Evolutionary conservation across 768 basidiomycete species (phyloP).

Genomic region (Suillus weaverae): DNA sequence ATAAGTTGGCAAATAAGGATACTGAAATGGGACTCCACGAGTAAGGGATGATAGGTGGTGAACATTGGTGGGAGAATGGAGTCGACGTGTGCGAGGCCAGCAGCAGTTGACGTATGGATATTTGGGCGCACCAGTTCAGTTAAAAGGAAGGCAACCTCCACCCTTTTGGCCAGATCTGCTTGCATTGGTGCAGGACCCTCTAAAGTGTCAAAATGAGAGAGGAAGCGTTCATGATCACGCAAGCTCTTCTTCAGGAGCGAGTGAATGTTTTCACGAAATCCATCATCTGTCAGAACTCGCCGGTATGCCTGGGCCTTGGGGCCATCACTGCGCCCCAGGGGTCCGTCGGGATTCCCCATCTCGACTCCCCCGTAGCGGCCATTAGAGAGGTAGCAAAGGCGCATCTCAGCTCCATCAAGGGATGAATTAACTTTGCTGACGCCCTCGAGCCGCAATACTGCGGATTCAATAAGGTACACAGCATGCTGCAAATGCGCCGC

Average conservation of each 20-base stretch:
- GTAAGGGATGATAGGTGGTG: conserved; percentile 88
- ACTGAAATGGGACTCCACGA: conserved; percentile 85
- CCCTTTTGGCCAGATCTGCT: conserved; percentile 48
- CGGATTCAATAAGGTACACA: conserved; percentile 69
- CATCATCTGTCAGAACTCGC: conserved; percentile 49
- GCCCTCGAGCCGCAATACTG: conserved; percentile 69
- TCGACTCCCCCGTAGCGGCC: conserved; percentile 85
- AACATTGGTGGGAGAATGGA: conserved; percentile 52
- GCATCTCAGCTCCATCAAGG: conserved; percentile 71
- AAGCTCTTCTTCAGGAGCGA: conserved; percentile 69
- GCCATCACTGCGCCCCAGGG: conserved; percentile 59
- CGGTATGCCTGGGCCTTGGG: conserved; percentile 67
- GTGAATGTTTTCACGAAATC: conserved; percentile 60
- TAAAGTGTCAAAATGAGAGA: conserved; percentile 78
- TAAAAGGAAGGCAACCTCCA: conserved; percentile 67
- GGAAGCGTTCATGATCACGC: conserved; percentile 83
- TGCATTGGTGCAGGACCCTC: conserved; percentile 40
- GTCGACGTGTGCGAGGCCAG: conserved; percentile 40
- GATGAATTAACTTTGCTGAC: conserved; percentile 53
- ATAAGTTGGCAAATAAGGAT: conserved; percentile 74
- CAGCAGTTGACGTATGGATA: conserved; percentile 38
- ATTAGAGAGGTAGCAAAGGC: conserved; percentile 73
- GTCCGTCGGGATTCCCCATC: conserved; percentile 78
- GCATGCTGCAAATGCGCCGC: conserved; percentile 83
- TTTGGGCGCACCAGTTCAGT: conserved; percentile 70